These are phyloP conservation scores for Alternaria sp. DNA, from an alignment of 2,329 filamentous ascomycete genomes.

Conservation along the genomic window DNA sequence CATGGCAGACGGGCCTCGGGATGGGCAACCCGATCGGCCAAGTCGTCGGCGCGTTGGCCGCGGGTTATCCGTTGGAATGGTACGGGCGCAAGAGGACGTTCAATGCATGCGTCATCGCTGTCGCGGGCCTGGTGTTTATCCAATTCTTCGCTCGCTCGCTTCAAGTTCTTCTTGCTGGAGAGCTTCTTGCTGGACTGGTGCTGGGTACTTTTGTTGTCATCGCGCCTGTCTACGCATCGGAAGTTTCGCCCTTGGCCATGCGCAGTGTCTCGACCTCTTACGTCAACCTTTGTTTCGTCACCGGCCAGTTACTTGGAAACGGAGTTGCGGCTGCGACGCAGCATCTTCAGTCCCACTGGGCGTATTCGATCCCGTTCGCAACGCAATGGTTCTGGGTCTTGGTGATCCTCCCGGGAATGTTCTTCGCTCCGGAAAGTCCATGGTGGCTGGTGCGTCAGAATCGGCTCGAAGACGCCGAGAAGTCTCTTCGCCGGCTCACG, in stretches of 20 bases:
- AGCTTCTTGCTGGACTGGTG: neutral
- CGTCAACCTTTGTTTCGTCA: neutral
- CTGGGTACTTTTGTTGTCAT: neutral
- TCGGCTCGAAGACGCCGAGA: conserved; percentile 65
- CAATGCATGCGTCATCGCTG: neutral
- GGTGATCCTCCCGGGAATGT: conserved; percentile 67
- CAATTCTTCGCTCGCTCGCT: neutral
- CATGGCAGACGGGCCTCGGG: neutral
- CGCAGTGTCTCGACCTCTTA: neutral
- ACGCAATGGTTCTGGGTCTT: conserved; percentile 78
- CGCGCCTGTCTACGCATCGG: neutral
- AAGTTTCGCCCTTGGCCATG: neutral
- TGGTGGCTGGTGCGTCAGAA: conserved; percentile 73
- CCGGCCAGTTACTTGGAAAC: neutral
- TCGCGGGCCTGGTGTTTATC: neutral
- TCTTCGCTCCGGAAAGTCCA: conserved; percentile 69
- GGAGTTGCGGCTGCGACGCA: neutral
- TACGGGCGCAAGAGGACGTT: neutral
- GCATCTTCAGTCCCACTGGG: conserved; percentile 57
- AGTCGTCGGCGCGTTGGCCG: neutral
- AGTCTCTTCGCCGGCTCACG: neutral
- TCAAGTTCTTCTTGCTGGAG: neutral
- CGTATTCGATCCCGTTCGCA: conserved; percentile 68
- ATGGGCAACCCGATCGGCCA: neutral
- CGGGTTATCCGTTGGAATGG: neutral